Evolutionary conservation across 2,329 filamentous ascomycete genomes (phyloP), one percentile per base, ranked within the genome.

Genomic region (Orbilia blumenaviensis): DNA sequence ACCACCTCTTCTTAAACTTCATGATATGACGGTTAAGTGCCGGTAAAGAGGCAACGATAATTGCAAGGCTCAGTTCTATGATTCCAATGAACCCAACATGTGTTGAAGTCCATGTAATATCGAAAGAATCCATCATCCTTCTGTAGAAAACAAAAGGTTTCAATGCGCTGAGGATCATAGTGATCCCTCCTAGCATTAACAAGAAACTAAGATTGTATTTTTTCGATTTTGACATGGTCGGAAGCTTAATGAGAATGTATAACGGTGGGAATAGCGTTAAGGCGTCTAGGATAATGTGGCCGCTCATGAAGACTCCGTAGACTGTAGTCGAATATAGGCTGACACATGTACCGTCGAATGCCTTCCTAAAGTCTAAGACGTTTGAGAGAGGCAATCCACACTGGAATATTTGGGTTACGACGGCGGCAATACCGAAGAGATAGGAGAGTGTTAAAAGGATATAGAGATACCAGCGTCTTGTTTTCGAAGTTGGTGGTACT

Each of bases 11-110:
- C 29, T 38, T 48, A 8, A 71, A 46, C 9, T 14, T 56, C n/a
- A 71, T 38, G 21, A 71, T 71, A 21, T 71, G 54, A n/a, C 66
- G 27, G 36, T 71, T 71, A 6, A 71, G 56, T 14, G 66, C 66
- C 2, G 56, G 66, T 2, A 71, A 41, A 3, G 56, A 63, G 9
- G 66, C 66, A n/a, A 71, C 61, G 2, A 46, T 63, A 36, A 71
- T 52, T 2, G 66, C 66, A 1, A 71, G 38, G 18, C 42, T 71
- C 3, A 71, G 27, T 41, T 71, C 66, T 9, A 71, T 27, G n/a
- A 71, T 71, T 1, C 66, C 66, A 8, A 71, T 36, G 27, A 63
- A 71, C 10, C 66, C 66, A 9, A 71, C 56, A 21, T 56, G 46
- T 6, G 44, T 54, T 27, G 44, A 41, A 7, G 56, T 71, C 56